Evolutionary conservation across 2,329 filamentous ascomycete genomes (phyloP).

Genomic region (Orbilia javanica): DNA sequence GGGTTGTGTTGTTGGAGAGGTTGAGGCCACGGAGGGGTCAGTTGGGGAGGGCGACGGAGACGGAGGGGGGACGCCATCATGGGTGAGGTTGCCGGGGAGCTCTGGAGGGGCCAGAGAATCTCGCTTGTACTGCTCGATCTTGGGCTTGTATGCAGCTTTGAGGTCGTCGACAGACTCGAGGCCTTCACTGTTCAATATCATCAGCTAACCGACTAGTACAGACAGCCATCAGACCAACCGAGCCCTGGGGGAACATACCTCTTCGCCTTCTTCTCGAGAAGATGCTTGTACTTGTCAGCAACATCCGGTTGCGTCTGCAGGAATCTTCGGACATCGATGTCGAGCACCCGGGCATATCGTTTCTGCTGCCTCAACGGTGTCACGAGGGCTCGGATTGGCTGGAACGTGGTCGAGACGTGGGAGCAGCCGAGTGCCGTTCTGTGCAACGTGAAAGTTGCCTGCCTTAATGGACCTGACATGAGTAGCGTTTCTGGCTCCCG

Average conservation of each 20-base stretch:
- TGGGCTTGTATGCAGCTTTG: constrained; percentile 84
- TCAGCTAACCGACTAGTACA: background rate
- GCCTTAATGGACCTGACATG: constrained; percentile 46
- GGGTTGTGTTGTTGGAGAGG: constrained; percentile 58
- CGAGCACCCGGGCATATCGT: constrained; percentile 91
- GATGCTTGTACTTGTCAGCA: constrained; percentile 86
- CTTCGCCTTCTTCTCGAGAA: constrained; percentile 84
- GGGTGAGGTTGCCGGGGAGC: constrained; percentile 60
- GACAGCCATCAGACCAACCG: background rate
- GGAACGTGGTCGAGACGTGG: constrained; percentile 38
- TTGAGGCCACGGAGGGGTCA: constrained; percentile 62
- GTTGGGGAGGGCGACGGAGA: constrained; percentile 53
- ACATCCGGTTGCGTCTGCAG: constrained; percentile 82
- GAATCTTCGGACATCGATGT: constrained; percentile 77
- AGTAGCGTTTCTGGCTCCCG: background rate
- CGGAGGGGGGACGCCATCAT: constrained; percentile 24
- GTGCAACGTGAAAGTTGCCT: constrained; percentile 33
- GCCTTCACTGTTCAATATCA: constrained; percentile 69
- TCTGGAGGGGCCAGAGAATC: constrained; percentile 72
- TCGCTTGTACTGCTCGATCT: constrained; percentile 79
- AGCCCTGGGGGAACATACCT: constrained; percentile 66
- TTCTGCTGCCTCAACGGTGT: constrained; percentile 70
- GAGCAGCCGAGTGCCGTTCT: constrained; percentile 37
- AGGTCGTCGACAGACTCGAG: constrained; percentile 78
- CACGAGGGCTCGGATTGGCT: background rate